Evolutionary conservation across 176 grass and related monocot genomes (phyloP).

Genomic region (Bonia amplexicaulis): DNA sequence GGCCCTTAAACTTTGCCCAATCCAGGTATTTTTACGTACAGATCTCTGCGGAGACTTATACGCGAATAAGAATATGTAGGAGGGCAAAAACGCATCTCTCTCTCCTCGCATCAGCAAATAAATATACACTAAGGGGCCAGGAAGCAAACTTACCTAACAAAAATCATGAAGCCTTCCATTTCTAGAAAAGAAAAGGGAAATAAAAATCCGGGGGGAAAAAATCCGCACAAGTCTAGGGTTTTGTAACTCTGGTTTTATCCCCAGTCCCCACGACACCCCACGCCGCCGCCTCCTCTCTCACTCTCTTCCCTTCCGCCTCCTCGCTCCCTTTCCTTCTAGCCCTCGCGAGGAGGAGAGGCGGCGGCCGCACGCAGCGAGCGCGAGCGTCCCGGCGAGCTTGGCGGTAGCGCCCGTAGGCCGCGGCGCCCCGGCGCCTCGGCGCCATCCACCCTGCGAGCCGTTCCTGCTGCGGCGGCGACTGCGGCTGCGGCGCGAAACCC

Average conservation of each 20-base stretch:
- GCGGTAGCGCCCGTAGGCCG: not conserved
- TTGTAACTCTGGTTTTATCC: slow-evolving; percentile 5
- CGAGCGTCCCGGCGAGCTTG: not conserved
- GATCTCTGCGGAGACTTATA: not conserved
- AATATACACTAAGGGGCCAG: not conserved
- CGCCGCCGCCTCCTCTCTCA: not conserved
- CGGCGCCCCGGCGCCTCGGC: slow-evolving; percentile 4
- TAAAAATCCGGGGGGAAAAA: not conserved
- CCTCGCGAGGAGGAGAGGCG: not conserved
- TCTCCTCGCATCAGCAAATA: not conserved
- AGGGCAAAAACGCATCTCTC: not conserved
- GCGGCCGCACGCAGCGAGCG: not conserved
- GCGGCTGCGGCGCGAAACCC: not conserved
- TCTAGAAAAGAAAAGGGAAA: not conserved
- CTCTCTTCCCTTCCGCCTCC: not conserved
- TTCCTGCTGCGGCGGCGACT: not conserved
- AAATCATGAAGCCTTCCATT: not conserved
- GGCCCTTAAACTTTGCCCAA: too few relatives aligned
- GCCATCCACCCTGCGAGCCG: not conserved
- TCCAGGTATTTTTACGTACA: too few relatives aligned
- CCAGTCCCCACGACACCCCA: not conserved
- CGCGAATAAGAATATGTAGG: not conserved
- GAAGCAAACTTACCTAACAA: not conserved
- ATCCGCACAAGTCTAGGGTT: slow-evolving; percentile 10
- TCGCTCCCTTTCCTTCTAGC: not conserved